phyloP scores from a whole-genome alignment of 768 basidiomycete genomes.

The Lactarius psammicola region DNA sequence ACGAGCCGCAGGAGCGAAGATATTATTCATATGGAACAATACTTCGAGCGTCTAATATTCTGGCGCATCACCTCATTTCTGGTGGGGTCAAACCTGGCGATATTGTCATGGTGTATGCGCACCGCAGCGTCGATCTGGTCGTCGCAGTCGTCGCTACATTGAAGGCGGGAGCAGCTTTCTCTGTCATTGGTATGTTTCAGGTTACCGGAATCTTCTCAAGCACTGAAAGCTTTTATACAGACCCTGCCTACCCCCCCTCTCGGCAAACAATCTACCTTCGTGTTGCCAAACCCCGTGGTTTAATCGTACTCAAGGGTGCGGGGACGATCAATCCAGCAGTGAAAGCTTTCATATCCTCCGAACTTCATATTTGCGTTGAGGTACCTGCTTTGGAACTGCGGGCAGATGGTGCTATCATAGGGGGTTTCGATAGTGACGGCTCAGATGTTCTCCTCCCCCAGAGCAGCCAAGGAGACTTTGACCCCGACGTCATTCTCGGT shows the following conservation, averaged over 20 bases:
- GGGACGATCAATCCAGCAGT: slow-evolving; percentile 78
- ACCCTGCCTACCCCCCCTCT: slow-evolving; percentile 94
- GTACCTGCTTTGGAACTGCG: slow-evolving; percentile 85
- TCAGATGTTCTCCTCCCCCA: slow-evolving; percentile 63
- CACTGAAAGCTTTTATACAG: slow-evolving; percentile 41
- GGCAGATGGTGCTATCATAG: slow-evolving; percentile 58
- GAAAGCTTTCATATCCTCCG: slow-evolving; percentile 72
- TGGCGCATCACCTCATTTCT: slow-evolving; percentile 86
- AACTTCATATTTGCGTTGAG: slow-evolving; percentile 84
- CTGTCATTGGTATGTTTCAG: slow-evolving; percentile 78
- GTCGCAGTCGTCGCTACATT: slow-evolving; percentile 96
- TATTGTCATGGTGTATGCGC: slow-evolving; percentile 97
- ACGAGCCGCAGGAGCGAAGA: slow-evolving; percentile 49
- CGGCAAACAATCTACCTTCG: slow-evolving; percentile 91
- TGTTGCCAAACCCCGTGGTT: slow-evolving; percentile 88
- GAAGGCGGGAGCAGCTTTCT: slow-evolving; percentile 95
- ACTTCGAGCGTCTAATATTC: slow-evolving; percentile 79
- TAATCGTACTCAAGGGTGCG: slow-evolving; percentile 88
- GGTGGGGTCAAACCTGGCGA: slow-evolving; percentile 89
- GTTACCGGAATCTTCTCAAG: slow-evolving; percentile 4
- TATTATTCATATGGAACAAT: slow-evolving; percentile 80
- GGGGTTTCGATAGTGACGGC: slow-evolving; percentile 49
- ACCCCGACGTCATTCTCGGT: slow-evolving; percentile 83
- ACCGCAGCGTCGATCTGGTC: slow-evolving; percentile 93
- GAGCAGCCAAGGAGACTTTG: slow-evolving; percentile 54